Base-by-base conservation (phyloP, 805 yeast genomes). In the Blastobotrys attinorum region DNA sequence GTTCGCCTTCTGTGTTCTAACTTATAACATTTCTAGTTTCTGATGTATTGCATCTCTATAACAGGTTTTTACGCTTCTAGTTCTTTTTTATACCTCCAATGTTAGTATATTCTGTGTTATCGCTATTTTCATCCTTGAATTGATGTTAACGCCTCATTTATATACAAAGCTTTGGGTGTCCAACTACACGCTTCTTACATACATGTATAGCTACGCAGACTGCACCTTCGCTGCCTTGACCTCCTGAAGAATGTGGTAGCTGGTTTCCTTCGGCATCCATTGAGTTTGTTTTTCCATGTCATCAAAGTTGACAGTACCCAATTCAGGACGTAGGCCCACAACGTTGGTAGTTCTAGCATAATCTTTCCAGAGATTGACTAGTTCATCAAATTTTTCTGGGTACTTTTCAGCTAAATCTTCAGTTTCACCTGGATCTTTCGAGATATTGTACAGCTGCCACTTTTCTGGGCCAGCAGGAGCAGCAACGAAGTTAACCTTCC, bases 401-500 rank as follows among this genome's bases (percentile, higher is more conserved):
- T 64, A 45, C 5, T 47, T 18, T 4, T 53, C 60, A 3, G 73
- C 64, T 36, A 75, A 53, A 52, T 77, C 76, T 3, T 55, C 49
- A 1, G 67, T 69, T 53, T 77, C 82, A 11, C 81, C 80, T 3
- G 73, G 75, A 49, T 75, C 79, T 7, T 49, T 47, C 22, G 54
- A 48, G n/a, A 62, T 39, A 32, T 62, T 50, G 48, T 57, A 62
- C 25, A 61, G 47, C 55, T 73, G 71, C 81, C 80, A 71, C 51
- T 67, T 55, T n/a, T 65, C 71, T 4, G 73, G 58, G 0, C 77
- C 79, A 43, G 63, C 56, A 5, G 80, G 77, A 31, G 62, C 61
- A 3, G 77, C 77, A 45, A 75, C 65, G 50, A 56, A 75, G 8
- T 72, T 48, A 1, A 75, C 75, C 51, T 76, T 76, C 51, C 60